Base-by-base conservation (phyloP, 2,329 filamentous ascomycete species). In the Penicillium sp. region DNA sequence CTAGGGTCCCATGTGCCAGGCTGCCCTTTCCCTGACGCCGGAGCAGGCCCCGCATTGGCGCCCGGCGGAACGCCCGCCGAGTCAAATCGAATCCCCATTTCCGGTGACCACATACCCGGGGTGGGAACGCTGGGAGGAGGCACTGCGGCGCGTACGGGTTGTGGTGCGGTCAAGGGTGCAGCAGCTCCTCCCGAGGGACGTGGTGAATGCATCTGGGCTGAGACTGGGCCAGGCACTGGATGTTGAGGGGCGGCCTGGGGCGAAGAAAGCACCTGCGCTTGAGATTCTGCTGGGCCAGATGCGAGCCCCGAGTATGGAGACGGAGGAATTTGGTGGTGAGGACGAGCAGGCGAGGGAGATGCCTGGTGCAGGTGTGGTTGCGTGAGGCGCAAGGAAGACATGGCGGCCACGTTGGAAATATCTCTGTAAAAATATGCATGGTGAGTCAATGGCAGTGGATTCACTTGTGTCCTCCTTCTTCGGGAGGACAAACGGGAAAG, bases 21-120 rank as follows among this genome's bases (percentile, higher is more conserved):
- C 29, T 51, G 55, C 35, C 50, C 43, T 3, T 47, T 39, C 24
- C 39, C 43, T 26, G 42, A 25, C 47, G 59, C 57, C 41, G 56
- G 13, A 57, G 62, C 28, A 59, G 62, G n/a, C 28, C 54, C 51
- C 35, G 59, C 52, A 45, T 56, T 59, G 35, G 64, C 56, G 13
- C 58, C 40, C 9, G 62, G 57, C 25, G 70, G 60, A 12, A 71
- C 54, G 3, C 72, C 77, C 4, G 54, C 57, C 4, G 56, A 55
- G 1, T 80, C 81, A 66, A 95, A 95, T 48, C 83, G 84, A 59
- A 95, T 93, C 0, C 85, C 86, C 76, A 88, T 84, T 2, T 85
- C 83, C 0, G 89, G 88, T 47, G 81, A 84, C 90, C 90, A 95
- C 65, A 87, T 82, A 5, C 78, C 71, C 58, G 78, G 67, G 52